Evolutionary conservation across 2,329 filamentous ascomycete genomes (phyloP).

Genomic region (Penicillium sp.): DNA sequence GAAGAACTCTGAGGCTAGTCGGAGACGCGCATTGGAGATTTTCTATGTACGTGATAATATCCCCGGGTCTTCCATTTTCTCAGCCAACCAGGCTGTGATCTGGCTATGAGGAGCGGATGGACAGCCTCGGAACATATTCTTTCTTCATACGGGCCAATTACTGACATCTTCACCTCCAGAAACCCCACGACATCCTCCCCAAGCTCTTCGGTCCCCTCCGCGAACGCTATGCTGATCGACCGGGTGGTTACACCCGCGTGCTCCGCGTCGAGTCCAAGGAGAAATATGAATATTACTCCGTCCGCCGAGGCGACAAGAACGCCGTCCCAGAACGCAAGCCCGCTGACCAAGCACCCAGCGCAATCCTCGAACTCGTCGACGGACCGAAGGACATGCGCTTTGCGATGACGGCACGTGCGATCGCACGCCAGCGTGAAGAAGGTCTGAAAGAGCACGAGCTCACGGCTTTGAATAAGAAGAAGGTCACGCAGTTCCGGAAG

Average conservation of each 20-base stretch:
- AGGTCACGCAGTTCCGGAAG: constrained; percentile 76
- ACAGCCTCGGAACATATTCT: neutral
- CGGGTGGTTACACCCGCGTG: constrained; percentile 93
- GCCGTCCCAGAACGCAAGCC: constrained; percentile 27
- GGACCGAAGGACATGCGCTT: constrained; percentile 93
- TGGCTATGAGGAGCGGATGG: neutral
- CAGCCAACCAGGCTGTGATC: neutral
- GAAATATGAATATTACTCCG: constrained; percentile 33
- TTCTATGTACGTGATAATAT: constrained; percentile 71
- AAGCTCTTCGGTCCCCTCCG: constrained; percentile 87
- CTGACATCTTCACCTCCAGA: constrained; percentile 30
- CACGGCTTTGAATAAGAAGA: constrained; percentile 76
- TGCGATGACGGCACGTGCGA: constrained; percentile 84
- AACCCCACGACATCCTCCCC: constrained; percentile 59
- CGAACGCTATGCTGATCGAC: constrained; percentile 74
- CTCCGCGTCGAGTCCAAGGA: constrained; percentile 88
- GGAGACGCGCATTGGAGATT: constrained; percentile 73
- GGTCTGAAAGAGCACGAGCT: constrained; percentile 66
- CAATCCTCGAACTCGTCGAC: constrained; percentile 93
- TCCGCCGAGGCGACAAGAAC: constrained; percentile 22
- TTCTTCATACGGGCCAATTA: neutral
- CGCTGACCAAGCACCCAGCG: constrained; percentile 82
- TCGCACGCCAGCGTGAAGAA: constrained; percentile 63
- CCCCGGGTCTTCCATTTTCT: neutral
- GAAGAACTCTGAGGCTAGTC: constrained; percentile 82